Evolutionary conservation across 108 stramenopile genomes (phyloP).

Genomic region (Skeletonema marinoi): DNA sequence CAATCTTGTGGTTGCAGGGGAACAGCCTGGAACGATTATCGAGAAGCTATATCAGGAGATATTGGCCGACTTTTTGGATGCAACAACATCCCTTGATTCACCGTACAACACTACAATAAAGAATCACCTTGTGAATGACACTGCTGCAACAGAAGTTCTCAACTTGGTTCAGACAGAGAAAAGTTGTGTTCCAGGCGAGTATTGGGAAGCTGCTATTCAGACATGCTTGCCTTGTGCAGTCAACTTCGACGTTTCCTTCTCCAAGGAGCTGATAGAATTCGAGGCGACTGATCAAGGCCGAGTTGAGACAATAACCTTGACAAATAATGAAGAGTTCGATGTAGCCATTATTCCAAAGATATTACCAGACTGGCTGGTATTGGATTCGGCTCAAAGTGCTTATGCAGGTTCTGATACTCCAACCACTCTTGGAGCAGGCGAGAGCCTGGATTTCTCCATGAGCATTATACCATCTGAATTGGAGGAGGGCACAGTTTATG

Average conservation of each 20-base stretch:
- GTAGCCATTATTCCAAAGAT: constrained; percentile 16
- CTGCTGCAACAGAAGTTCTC: constrained; percentile 10
- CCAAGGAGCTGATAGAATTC: constrained; percentile 9
- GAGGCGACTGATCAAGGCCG: constrained; percentile 1
- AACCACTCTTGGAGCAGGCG: constrained; percentile 6
- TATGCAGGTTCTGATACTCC: constrained; percentile 1
- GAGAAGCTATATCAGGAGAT: constrained; percentile 39
- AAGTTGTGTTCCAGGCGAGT: constrained; percentile 14
- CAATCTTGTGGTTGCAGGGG: constrained; percentile 38
- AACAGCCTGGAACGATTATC: constrained; percentile 29
- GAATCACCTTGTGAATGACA: constrained; percentile 44
- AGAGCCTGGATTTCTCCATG: constrained; percentile 1
- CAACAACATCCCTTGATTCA: not conserved
- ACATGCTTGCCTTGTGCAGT: constrained; percentile 12
- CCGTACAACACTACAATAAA: constrained; percentile 30
- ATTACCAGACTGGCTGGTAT: constrained; percentile 11
- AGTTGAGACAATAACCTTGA: constrained; percentile 4
- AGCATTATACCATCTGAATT: not conserved
- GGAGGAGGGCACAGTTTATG: constrained; percentile 11
- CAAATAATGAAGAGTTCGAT: constrained; percentile 7
- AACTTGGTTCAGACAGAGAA: constrained; percentile 37
- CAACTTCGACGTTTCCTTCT: constrained; percentile 10
- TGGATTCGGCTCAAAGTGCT: not conserved
- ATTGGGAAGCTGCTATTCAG: constrained; percentile 28
- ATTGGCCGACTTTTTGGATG: constrained; percentile 31